A percentile compares a stretch with the other conserved stretches of the same genome.
These are phyloP conservation scores for Cyberlindnera euphorbiiphila DNA, from an alignment of 805 yeast genomes.

Conservation along the genomic window DNA sequence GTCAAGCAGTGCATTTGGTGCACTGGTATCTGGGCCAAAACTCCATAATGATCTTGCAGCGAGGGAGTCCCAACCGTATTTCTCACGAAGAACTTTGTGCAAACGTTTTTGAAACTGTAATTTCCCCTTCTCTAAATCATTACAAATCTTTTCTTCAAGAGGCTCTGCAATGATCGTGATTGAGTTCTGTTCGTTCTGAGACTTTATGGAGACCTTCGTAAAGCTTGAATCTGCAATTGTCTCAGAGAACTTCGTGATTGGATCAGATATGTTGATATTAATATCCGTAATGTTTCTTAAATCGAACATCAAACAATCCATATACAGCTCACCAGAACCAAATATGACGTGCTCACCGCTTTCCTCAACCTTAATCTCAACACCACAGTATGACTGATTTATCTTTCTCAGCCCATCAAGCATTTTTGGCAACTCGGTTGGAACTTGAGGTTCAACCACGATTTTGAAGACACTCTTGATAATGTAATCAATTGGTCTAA, in stretches of 20 bases:
- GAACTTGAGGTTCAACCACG: slow-evolving; percentile 77
- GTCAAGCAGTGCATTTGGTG: slow-evolving; percentile 55
- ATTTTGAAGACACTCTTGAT: slow-evolving; percentile 66
- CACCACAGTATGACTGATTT: slow-evolving; percentile 60
- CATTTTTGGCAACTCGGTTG: slow-evolving; percentile 73
- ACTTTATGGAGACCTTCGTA: slow-evolving; percentile 58
- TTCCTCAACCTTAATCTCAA: slow-evolving; percentile 71
- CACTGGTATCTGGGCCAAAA: slow-evolving; percentile 55
- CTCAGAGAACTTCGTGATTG: slow-evolving; percentile 76
- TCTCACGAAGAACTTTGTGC: slow-evolving; percentile 50
- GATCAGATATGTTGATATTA: slow-evolving; percentile 79
- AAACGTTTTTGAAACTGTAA: slow-evolving; percentile 36
- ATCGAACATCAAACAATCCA: slow-evolving; percentile 82
- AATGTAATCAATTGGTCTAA: slow-evolving; percentile 41
- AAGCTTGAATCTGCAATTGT: slow-evolving; percentile 64
- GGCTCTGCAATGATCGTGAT: slow-evolving; percentile 80
- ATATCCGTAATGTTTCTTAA: slow-evolving; percentile 56
- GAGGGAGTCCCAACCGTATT: slow-evolving; percentile 77
- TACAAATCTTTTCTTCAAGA: slow-evolving; percentile 47
- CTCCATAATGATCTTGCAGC: slow-evolving; percentile 82
- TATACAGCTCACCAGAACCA: slow-evolving; percentile 83
- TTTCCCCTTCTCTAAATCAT: slow-evolving; percentile 52
- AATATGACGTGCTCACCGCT: slow-evolving; percentile 80
- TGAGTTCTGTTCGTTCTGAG: slow-evolving; percentile 50
- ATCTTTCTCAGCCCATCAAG: slow-evolving; percentile 64